Conservation (phyloP, 441 rosid species). For the Pelargonium citronellum region DNA sequence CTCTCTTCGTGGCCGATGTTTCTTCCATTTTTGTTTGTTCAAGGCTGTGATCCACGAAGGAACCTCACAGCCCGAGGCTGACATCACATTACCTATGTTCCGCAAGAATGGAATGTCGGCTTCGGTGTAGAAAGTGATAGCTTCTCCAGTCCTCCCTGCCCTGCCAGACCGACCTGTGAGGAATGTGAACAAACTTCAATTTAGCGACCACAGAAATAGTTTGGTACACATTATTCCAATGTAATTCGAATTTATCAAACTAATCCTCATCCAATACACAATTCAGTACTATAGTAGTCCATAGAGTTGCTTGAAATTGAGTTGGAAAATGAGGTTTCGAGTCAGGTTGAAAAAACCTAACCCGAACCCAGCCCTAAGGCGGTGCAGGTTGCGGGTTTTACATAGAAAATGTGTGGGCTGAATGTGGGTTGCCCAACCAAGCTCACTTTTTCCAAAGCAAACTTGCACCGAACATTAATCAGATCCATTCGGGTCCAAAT, state of each 20-base stretch:
- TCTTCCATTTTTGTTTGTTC: slow-evolving; percentile 69
- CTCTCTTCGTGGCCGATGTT: slow-evolving; percentile 71
- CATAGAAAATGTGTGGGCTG: too few species aligned
- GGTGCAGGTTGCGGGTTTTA: too few species aligned
- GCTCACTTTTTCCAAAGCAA: not conserved
- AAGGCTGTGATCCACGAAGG: slow-evolving; percentile 72
- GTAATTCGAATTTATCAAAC: too few species aligned
- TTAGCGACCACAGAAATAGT: not conserved
- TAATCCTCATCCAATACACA: too few species aligned
- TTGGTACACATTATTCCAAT: not conserved
- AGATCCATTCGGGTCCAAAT: too few species aligned
- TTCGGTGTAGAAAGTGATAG: slow-evolving; percentile 76
- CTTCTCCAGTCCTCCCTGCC: slow-evolving; percentile 90
- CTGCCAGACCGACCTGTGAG: slow-evolving; percentile 77
- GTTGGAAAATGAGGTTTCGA: too few species aligned
- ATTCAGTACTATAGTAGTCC: too few species aligned
- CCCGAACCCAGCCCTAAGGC: too few species aligned
- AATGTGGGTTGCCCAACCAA: too few species aligned
- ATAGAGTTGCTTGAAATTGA: too few species aligned
- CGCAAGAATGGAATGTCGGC: slow-evolving; percentile 66
- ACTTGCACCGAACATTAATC: too few species aligned
- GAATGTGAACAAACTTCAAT: slow-evolving; percentile 10
- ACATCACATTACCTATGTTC: slow-evolving; percentile 76
- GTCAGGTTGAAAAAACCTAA: too few species aligned
- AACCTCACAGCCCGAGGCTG: slow-evolving; percentile 79